Base-by-base conservation (phyloP, 2,329 filamentous ascomycete genomes). In the Alternaria sp. region DNA sequence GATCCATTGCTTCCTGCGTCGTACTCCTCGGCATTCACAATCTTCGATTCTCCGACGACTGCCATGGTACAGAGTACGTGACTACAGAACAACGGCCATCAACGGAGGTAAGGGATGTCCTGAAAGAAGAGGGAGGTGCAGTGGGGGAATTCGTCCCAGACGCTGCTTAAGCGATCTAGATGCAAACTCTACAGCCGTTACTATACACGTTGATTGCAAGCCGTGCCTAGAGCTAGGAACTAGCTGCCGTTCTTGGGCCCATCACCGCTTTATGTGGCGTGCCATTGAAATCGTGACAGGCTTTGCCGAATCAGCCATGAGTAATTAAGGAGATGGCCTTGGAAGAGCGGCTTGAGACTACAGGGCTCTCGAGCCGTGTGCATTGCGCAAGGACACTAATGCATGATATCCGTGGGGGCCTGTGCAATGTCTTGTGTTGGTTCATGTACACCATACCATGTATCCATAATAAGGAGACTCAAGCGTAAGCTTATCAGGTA, bases 21-120 rank as follows among this genome's bases (percentile, higher is more conserved):
- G 45, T 62, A 67, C 49, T 69, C 67, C n/a, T 67, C 67, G 10
- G 63, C 30, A 13, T 55, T 58, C 23, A 40, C 53, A 17, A 54
- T 58, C 23, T 67, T 68, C 15, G 36, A 11, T 13, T 64, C 63
- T 19, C 19, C 17, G 26, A 57, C 26, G 8, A 28, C 11, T 28
- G 56, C 53, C 59, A 67, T 68, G 12, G 15, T 59, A n/a, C 6
- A 15, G 19, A 46, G 40, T n/a, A n/a, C 5, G 19, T 6, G 10
- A 19, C 44, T 25, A 45, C 32, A 30, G 10, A 15, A 21, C 19
- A 19, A 21, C 40, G 43, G 28, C 19, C 25, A 44, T 43, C 49
- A 21, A 13, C 7, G 17, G 21, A 23, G 28, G 19, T 10, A 59
- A 36, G 40, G 8, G 15, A 32, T 46, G 19, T 19, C 10, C 26